A percentile compares a stretch with the other conserved stretches of the same genome.
Evolutionary conservation across 176 grass and related monocot species (phyloP).

Genomic region (Leersia perrieri): DNA sequence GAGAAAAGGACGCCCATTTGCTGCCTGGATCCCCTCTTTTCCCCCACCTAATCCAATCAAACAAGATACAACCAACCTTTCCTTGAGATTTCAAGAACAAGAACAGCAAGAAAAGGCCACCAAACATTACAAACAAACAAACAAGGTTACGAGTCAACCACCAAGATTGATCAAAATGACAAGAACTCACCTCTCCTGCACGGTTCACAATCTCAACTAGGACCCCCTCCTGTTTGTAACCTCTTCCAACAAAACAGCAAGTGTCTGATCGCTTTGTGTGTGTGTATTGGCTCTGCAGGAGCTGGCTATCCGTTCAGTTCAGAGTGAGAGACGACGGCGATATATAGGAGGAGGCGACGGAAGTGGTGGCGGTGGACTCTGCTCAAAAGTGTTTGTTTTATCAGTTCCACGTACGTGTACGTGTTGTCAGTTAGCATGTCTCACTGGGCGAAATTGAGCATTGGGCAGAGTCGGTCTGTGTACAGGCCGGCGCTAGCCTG

Average conservation of each 20-base stretch:
- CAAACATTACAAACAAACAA: background rate
- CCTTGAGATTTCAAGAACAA: background rate
- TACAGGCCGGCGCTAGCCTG: constrained; percentile 13
- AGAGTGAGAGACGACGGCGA: constrained; percentile 24
- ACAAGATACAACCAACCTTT: background rate
- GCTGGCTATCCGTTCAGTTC: constrained; percentile 13
- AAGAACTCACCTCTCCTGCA: background rate
- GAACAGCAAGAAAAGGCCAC: background rate
- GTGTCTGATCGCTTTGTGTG: background rate
- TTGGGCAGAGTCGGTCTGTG: background rate
- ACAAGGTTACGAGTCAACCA: background rate
- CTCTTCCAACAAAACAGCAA: background rate
- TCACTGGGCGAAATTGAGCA: background rate
- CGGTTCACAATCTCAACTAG: background rate
- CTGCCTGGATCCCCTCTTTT: background rate
- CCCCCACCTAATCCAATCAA: background rate
- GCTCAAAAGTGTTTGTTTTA: background rate
- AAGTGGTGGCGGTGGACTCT: background rate
- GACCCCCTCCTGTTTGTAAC: background rate
- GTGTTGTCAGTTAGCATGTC: constrained; percentile 29
- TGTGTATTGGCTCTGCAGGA: background rate
- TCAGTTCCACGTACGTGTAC: constrained; percentile 25
- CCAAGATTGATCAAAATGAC: background rate
- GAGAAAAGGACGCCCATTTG: constrained; percentile 55
- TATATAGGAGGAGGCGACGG: constrained; percentile 21